Percentiles rank a stretch among this genome's conserved stretches.
These are phyloP conservation scores for Mucor mucedo DNA, from an alignment of 371 early-diverging fungal species.

Conservation along the genomic window DNA sequence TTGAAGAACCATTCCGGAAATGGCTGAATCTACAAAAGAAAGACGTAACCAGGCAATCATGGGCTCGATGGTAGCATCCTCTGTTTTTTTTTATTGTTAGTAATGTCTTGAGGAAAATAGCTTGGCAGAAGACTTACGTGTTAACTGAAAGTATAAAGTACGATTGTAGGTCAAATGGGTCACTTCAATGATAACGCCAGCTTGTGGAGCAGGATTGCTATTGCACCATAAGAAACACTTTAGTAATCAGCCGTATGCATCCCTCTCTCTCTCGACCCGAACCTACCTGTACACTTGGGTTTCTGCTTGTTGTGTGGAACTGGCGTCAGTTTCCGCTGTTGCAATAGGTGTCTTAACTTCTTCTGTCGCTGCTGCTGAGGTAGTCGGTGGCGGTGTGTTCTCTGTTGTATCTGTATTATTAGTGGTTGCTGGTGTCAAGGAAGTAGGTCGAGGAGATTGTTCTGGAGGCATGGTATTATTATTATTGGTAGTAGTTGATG, in stretches of 20 bases:
- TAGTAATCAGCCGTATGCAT: background rate
- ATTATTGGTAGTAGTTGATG: background rate
- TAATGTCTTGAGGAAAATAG: background rate
- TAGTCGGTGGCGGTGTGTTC: background rate
- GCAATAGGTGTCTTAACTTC: background rate
- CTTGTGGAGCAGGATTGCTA: slow-evolving; percentile 21
- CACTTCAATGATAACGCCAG: slow-evolving; percentile 52
- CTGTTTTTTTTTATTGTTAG: slow-evolving; percentile 22
- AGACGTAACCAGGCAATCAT: slow-evolving; percentile 50
- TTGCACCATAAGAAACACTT: background rate
- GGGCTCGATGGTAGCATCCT: slow-evolving; percentile 60
- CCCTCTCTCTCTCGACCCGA: background rate
- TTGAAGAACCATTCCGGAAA: slow-evolving; percentile 53
- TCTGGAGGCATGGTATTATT: slow-evolving; percentile 1
- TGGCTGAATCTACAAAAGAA: slow-evolving; percentile 49
- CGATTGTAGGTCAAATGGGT: slow-evolving; percentile 49
- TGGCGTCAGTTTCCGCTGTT: slow-evolving; percentile 5
- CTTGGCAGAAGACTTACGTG: slow-evolving; percentile 33
- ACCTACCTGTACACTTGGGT: slow-evolving; percentile 19
- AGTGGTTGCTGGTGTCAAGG: background rate
- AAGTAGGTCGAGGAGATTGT: background rate
- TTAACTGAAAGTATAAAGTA: slow-evolving; percentile 49
- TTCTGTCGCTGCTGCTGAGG: no score
- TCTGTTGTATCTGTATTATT: slow-evolving; percentile 22
- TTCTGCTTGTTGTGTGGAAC: slow-evolving; percentile 1